Percentiles rank a stretch among this genome's conserved stretches.
phyloP scores from a whole-genome alignment of 78 protist species.

The Cyanophora paradoxa region DNA sequence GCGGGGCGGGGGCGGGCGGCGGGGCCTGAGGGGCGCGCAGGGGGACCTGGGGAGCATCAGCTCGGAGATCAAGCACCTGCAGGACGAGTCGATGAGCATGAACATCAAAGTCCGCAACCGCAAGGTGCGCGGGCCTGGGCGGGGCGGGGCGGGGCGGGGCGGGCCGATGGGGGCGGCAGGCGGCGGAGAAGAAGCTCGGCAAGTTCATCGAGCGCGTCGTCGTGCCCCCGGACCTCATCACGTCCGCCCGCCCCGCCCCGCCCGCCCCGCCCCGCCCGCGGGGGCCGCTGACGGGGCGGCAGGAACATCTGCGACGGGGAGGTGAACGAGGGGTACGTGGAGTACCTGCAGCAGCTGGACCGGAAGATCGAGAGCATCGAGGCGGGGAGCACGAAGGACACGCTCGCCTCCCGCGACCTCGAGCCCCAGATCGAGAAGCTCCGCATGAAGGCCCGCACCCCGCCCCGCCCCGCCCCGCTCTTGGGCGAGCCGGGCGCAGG shows the following conservation, averaged over 20 bases:
- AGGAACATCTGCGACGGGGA: background rate
- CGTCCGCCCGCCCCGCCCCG: too few species aligned
- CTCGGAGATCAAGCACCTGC: constrained; percentile 41
- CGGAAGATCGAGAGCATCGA: background rate
- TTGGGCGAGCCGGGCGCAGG: too few species aligned
- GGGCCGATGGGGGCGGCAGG: too few species aligned
- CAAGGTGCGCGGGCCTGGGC: background rate
- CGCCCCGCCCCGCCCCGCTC: too few species aligned
- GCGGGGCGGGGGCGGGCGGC: too few species aligned
- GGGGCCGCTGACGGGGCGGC: too few species aligned
- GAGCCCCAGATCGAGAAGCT: constrained; percentile 6
- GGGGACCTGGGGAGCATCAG: constrained; percentile 30
- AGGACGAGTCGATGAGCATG: constrained; percentile 44
- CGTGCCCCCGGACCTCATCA: constrained; percentile 1
- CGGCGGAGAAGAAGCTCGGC: background rate
- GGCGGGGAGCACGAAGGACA: background rate
- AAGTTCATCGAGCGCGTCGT: background rate
- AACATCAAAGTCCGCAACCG: constrained; percentile 36
- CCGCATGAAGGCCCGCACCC: too few species aligned
- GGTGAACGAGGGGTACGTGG: constrained; percentile 12
- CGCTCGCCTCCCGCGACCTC: constrained; percentile 4
- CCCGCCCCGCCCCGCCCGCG: too few species aligned
- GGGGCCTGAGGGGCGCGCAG: too few species aligned
- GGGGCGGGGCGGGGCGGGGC: too few species aligned
- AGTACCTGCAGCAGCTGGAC: background rate